A percentile compares a stretch with the other conserved stretches of the same genome.
These are phyloP conservation scores for Kodamaea restingae DNA, from an alignment of 805 yeast genomes.

Conservation along the genomic window DNA sequence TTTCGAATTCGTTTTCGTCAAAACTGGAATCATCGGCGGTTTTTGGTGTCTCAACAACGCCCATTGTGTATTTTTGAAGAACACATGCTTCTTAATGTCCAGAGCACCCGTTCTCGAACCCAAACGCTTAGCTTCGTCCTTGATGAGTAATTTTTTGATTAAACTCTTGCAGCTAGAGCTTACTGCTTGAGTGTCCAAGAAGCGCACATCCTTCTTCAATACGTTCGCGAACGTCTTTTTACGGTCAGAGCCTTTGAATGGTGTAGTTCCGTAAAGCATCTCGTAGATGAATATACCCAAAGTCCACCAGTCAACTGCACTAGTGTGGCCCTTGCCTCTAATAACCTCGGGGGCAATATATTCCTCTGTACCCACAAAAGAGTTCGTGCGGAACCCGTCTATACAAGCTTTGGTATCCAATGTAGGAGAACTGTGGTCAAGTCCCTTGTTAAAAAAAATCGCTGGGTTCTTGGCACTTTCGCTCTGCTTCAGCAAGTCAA, in stretches of 20 bases:
- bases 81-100: conserved; percentile 86
- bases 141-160: conserved; percentile 75
- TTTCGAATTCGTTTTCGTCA: conserved; percentile 31
- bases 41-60: conserved; percentile 86
- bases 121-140: conserved; percentile 82
- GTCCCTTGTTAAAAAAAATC: conserved; percentile 40
- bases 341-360: conserved; percentile 98
- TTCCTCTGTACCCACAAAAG: conserved; percentile 98
- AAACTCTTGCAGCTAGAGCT: conserved; percentile 75
- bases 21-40: conserved; percentile 93
- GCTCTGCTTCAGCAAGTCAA: conserved; percentile 89
- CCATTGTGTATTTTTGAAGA: conserved; percentile 92
- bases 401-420: conserved; percentile 93
- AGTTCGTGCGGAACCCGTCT: conserved; percentile 93
- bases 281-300: conserved; percentile 89
- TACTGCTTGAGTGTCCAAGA: conserved; percentile 63
- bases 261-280: conserved; percentile 94
- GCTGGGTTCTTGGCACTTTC: conserved; percentile 74
- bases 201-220: conserved; percentile 75
- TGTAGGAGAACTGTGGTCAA: conserved; percentile 42
- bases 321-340: conserved; percentile 94
- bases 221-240: conserved; percentile 88
- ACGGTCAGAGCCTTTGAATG: conserved; percentile 88
- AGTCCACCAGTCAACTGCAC: conserved; percentile 99
- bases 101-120: conserved; percentile 95